Conservation (phyloP, 2,329 filamentous ascomycete genomes). For the Monilinia aucupariae region DNA sequence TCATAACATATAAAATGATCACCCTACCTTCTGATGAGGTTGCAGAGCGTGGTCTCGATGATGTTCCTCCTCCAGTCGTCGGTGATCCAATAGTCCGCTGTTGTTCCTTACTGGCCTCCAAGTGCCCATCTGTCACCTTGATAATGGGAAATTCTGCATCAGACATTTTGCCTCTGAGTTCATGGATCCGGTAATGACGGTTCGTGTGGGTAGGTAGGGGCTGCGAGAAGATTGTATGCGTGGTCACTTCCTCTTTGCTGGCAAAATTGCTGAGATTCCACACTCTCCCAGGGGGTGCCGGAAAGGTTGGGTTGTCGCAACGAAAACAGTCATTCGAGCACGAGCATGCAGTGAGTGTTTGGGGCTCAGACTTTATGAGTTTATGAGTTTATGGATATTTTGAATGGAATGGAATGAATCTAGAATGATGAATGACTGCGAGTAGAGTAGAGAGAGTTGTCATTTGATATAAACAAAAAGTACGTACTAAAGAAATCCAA, state of each 20-base stretch:
- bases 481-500: not conserved
- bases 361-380: not conserved
- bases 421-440: not conserved
- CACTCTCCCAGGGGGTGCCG: not conserved
- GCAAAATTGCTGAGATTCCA: not conserved
- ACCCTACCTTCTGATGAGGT: constrained; percentile 34
- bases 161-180: constrained; percentile 30
- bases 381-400: not conserved
- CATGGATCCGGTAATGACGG: constrained; percentile 22
- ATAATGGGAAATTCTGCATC: constrained; percentile 31
- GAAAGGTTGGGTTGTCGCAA: constrained; percentile 1
- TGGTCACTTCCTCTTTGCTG: constrained; percentile 6
- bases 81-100: constrained; percentile 26
- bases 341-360: constrained; percentile 7
- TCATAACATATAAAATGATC: not conserved
- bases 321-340: constrained; percentile 11
- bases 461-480: not conserved
- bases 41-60: constrained; percentile 29
- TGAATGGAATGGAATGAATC: not conserved
- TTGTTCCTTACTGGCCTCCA: constrained; percentile 23
- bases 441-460: not conserved
- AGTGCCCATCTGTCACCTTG: constrained; percentile 30
- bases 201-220: not conserved
- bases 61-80: constrained; percentile 30
- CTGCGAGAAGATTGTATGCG: not conserved